Conservation (phyloP, 129 eudicot genomes). For the Pseudognaphalium luteoalbum region DNA sequence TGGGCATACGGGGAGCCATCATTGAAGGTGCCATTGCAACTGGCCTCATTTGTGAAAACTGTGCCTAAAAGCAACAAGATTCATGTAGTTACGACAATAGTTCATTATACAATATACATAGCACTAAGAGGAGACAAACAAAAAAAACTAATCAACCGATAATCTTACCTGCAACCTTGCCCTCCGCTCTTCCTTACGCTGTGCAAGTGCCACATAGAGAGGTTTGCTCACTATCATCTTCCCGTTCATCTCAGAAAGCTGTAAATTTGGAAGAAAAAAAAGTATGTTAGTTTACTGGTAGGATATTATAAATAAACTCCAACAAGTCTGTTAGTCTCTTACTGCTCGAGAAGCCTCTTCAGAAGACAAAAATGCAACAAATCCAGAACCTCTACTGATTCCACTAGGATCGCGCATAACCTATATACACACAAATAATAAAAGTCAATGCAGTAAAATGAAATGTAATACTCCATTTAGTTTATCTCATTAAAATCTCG, state of each 20-base stretch:
- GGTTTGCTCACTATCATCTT: slow-evolving; percentile 84
- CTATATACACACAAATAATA: slow-evolving; percentile 28
- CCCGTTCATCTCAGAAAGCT: slow-evolving; percentile 87
- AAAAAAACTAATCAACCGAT: not conserved
- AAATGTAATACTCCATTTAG: not conserved
- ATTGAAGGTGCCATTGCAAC: slow-evolving; percentile 79
- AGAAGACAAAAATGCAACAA: slow-evolving; percentile 73
- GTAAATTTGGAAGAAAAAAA: not conserved
- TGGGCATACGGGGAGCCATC: slow-evolving; percentile 81
- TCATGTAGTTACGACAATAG: not conserved
- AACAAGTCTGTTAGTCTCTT: slow-evolving; percentile 44
- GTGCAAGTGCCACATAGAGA: slow-evolving; percentile 80
- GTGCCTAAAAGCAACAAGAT: slow-evolving; percentile 50
- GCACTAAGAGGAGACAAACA: not conserved
- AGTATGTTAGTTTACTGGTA: not conserved
- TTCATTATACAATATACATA: not conserved
- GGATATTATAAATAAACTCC: not conserved
- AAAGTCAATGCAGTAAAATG: not conserved
- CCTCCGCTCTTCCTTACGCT: slow-evolving; percentile 79
- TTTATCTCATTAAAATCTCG: not conserved
- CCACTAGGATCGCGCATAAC: slow-evolving; percentile 89
- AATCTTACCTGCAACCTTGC: slow-evolving; percentile 77
- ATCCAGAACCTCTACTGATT: slow-evolving; percentile 79
- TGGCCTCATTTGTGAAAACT: slow-evolving; percentile 87
- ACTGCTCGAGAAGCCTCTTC: slow-evolving; percentile 87